These are phyloP conservation scores for Fusarium nisikadoi DNA, from an alignment of 2,329 filamentous ascomycete species.

Conservation along the genomic window DNA sequence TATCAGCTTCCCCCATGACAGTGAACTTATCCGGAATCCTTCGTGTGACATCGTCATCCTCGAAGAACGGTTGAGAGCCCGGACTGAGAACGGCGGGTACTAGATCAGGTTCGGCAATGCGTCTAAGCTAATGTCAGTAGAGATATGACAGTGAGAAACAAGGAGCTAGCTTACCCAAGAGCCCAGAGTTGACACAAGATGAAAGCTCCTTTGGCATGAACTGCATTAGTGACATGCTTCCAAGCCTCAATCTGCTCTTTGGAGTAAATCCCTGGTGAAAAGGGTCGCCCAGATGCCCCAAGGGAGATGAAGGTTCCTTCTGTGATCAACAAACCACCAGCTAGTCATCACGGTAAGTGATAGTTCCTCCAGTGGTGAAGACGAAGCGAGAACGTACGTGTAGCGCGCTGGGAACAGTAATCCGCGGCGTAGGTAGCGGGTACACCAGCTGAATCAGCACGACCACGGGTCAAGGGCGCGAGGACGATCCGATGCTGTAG, in stretches of 20 bases:
- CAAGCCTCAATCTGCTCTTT: conserved; percentile 67
- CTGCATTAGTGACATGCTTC: conserved; percentile 69
- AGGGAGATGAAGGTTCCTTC: conserved; percentile 58
- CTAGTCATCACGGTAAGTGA: conserved; percentile 5
- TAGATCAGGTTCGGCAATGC: conserved; percentile 26
- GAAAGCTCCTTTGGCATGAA: conserved; percentile 70
- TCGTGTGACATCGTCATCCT: background rate
- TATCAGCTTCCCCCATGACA: conserved; percentile 70
- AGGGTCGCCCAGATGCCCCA: conserved; percentile 44
- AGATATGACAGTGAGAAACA: rapidly evolving
- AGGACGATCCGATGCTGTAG: conserved; percentile 61
- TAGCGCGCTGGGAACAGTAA: conserved; percentile 60
- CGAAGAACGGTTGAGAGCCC: conserved; percentile 10
- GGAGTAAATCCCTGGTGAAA: conserved; percentile 59
- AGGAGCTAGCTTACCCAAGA: conserved; percentile 66
- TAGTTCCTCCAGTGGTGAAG: rapidly evolving
- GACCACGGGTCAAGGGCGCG: conserved; percentile 67
- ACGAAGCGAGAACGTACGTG: conserved; percentile 8
- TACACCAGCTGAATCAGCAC: conserved; percentile 50
- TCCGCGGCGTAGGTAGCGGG: conserved; percentile 50
- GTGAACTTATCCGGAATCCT: conserved; percentile 45
- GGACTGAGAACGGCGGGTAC: conserved; percentile 26
- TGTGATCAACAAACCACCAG: conserved; percentile 56
- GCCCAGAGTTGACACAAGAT: conserved; percentile 73
- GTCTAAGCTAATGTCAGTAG: background rate